Evolutionary conservation across 345 rosid genomes (phyloP), one percentile per base, ranked within the genome.

Genomic region (Moringa oleifera): DNA sequence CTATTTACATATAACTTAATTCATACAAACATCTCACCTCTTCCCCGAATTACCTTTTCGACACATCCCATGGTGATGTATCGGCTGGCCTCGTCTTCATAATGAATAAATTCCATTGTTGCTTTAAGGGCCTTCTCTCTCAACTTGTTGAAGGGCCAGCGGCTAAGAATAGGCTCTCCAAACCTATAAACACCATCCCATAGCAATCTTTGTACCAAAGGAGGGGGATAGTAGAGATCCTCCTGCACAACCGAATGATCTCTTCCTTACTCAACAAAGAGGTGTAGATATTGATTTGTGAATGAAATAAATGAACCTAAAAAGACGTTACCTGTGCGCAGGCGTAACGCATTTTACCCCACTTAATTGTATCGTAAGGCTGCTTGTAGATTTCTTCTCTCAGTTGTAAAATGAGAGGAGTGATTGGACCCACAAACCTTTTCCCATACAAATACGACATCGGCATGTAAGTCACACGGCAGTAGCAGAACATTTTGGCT

Each of bases 21-120:
- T n/a, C n/a, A n/a, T n/a, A n/a, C n/a, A n/a, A n/a, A n/a, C n/a
- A n/a, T n/a, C n/a, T n/a, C n/a, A n/a, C n/a, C n/a, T n/a, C n/a
- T n/a, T n/a, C n/a, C 84, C 89, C 25, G 82, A 15, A 20, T 23
- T 73, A 77, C 81, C 78, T 77, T 77, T 54, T 73, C 78, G 41
- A 77, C 81, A 25, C 81, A 77, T n/a, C 75, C 81, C 36, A 73
- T 73, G 62, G 73, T 69, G 31, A 77, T 70, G 70, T 77, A 77
- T 69, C 81, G 55, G 59, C 81, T 77, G 31, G 66, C 73, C 55
- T 73, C 74, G 47, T 77, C 81, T 59, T 77, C 81, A 37, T 77
- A 77, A 53, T 77, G 77, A 18, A 77, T 70, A 67, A 73, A 77
- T 36, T 77, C 57, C 67, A 77, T 73, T 16, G 81, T 70, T 55